Evolutionary conservation across 495 filamentous ascomycete species (phyloP), one percentile per base, ranked within the genome.

Genomic region (Penicillium lividum): DNA sequence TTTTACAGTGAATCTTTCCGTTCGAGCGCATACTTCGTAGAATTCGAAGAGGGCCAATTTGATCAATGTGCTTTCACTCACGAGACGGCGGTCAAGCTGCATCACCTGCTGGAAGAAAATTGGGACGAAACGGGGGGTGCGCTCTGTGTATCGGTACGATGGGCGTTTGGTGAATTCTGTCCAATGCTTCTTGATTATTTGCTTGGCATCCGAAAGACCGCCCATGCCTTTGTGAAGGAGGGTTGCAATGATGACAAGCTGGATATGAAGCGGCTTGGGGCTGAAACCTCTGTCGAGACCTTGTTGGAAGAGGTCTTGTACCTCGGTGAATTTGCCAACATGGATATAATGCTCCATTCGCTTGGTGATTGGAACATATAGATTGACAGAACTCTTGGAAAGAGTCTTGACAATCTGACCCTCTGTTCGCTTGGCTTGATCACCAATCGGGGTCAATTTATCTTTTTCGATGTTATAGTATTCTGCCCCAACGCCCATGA

Each of bases 1-100:
- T 49, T 75, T 78, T 47, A 75, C 59, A 18, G n/a, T 53, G 45
- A 72, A 59, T 11, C 46, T 57, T 30, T 66, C 65, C 7, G 62
- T 67, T 15, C 62, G 61, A 61, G 64, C 69, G 57, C 77, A 78
- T n/a, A 77, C 44, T 7, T 68, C 53, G 54, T 78, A 77, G 50
- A 74, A 78, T 27, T 72, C 71, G 28, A 80, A 68, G 3, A 80
- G 55, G 1, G 72, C 75, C 60, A 72, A 55, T 42, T 78, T 71
- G 36, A 74, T 55, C 18, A 72, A 29, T n/a, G 69, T 68, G 0
- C 50, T 54, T 28, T 71, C 66, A 5, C 47, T 53, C 34, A 54
- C 10, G 38, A 11, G 4, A 7, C 31, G 29, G 38, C 31, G 57
- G 48, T 16, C 65, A 30, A 74, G 16, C 28, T 72, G 67, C 54